These are phyloP conservation scores for Microcyclospora tardicrescens DNA, from an alignment of 2,329 filamentous ascomycete genomes.

Conservation along the genomic window DNA sequence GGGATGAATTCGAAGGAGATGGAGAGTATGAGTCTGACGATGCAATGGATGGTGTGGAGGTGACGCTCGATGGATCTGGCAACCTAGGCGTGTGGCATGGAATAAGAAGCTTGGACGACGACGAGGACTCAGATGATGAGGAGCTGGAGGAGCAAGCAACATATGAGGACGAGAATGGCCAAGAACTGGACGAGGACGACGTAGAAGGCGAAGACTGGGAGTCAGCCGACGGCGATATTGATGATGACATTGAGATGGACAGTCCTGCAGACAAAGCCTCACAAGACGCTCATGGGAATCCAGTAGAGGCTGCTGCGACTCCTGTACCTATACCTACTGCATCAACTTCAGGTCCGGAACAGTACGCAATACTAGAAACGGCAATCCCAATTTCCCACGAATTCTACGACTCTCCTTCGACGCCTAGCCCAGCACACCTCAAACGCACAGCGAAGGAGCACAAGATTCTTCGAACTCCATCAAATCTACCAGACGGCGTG, in stretches of 20 bases:
- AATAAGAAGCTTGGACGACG: conserved; percentile 7
- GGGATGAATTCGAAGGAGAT: conserved; percentile 11
- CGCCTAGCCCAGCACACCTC: conserved; percentile 23
- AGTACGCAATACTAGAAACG: conserved; percentile 28
- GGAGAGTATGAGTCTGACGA: conserved; percentile 7
- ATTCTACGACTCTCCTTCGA: conserved; percentile 19
- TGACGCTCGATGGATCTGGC: not conserved
- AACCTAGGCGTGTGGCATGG: conserved; percentile 1
- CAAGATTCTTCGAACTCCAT: conserved; percentile 36
- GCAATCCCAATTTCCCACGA: conserved; percentile 32
- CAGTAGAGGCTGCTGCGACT: not conserved
- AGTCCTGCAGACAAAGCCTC: conserved; percentile 5
- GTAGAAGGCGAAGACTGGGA: conserved; percentile 33
- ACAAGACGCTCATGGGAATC: not conserved
- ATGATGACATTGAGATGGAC: conserved; percentile 12
- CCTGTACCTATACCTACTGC: not conserved
- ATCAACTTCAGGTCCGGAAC: conserved; percentile 4
- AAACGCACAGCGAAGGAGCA: conserved; percentile 46
- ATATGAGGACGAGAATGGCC: conserved; percentile 33
- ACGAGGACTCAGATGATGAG: conserved; percentile 2
- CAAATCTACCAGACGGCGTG: conserved; percentile 41
- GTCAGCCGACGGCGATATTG: conserved; percentile 17
- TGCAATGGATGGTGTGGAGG: conserved; percentile 24
- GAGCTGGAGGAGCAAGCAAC: conserved; percentile 19
- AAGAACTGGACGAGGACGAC: conserved; percentile 29